Evolutionary conservation across 805 yeast species (phyloP).

Genomic region (Blastobotrys chiropterorum): DNA sequence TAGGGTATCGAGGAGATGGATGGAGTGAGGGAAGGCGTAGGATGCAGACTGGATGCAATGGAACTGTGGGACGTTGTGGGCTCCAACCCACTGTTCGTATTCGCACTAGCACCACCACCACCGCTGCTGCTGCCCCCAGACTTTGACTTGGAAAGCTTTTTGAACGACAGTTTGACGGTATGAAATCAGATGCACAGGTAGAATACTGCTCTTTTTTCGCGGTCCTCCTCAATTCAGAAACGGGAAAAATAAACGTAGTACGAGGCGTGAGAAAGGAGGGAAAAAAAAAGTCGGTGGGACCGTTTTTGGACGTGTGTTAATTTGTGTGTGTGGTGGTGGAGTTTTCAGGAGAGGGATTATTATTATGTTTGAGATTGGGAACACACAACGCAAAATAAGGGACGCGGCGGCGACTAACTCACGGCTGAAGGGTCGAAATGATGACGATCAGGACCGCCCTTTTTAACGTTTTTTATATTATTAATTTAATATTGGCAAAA

Average conservation of each 20-base stretch:
- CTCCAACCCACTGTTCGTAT: background rate
- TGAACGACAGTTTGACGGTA: constrained; percentile 8
- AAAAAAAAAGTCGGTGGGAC: background rate
- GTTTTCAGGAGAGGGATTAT: background rate
- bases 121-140: background rate
- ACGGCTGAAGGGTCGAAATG: too few species aligned
- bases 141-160: constrained; percentile 9
- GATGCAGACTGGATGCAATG: background rate
- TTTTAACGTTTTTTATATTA: too few species aligned
- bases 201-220: background rate
- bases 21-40: constrained; percentile 1
- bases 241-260: background rate
- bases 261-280: background rate
- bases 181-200: background rate
- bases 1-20: constrained; percentile 20
- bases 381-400: background rate
- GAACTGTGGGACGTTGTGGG: constrained; percentile 2
- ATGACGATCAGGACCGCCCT: too few species aligned
- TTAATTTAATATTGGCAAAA: too few species aligned
- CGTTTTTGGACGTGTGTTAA: background rate
- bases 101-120: background rate
- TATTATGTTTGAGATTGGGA: background rate
- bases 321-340: background rate
- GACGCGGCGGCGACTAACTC: too few species aligned
- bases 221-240: background rate